Percentiles rank a stretch among this genome's conserved stretches.
Evolutionary conservation across 768 basidiomycete genomes (phyloP).

Genomic region (Suillus weaverae): DNA sequence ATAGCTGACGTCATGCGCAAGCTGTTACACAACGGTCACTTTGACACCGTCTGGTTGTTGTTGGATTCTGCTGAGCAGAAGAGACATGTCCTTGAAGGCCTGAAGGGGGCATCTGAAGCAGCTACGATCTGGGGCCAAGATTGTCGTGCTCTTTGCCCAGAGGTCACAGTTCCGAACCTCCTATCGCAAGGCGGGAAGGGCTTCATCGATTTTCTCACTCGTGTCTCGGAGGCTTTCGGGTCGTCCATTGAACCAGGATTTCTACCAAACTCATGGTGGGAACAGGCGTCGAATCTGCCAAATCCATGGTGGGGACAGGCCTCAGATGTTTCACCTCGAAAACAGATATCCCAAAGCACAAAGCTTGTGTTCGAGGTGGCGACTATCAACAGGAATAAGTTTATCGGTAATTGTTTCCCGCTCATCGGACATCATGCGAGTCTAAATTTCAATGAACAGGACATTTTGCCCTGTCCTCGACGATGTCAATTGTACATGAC

Average conservation of each 20-base stretch:
- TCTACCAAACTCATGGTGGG: conserved; percentile 5
- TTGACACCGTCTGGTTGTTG: conserved; percentile 19
- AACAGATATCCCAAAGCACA: conserved; percentile 1
- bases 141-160: conserved; percentile 20
- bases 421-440: background rate
- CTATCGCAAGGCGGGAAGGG: conserved; percentile 11
- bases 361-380: conserved; percentile 10
- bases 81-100: conserved; percentile 18
- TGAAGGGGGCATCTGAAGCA: conserved; percentile 10
- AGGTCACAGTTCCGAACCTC: conserved; percentile 14
- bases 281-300: conserved; percentile 13
- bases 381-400: conserved; percentile 18
- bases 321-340: conserved; percentile 8
- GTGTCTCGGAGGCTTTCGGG: conserved; percentile 2
- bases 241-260: background rate
- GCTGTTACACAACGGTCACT: background rate
- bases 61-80: conserved; percentile 14
- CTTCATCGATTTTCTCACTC: conserved; percentile 8
- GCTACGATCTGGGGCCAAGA: conserved; percentile 10
- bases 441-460: conserved; percentile 5
- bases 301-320: conserved; percentile 9
- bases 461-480: conserved; percentile 2
- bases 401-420: conserved; percentile 15
- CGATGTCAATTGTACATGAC: conserved; percentile 4
- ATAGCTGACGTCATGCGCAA: background rate